These are phyloP conservation scores for Colletotrichum lentis DNA, from an alignment of 2,329 filamentous ascomycete species.

Conservation along the genomic window DNA sequence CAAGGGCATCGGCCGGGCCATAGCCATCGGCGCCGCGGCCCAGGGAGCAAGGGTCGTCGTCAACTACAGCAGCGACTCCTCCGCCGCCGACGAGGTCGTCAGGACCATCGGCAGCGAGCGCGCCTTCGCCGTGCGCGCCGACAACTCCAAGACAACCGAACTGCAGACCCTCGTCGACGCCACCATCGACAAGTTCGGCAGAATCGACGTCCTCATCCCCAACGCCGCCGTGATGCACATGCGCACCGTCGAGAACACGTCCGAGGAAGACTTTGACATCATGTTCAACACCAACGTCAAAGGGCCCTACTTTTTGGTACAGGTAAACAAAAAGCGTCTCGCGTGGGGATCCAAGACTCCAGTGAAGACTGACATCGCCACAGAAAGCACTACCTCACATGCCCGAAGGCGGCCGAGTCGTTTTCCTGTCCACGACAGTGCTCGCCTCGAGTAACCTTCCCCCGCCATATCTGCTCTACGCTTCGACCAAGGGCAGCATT, in stretches of 20 bases:
- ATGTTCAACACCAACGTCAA: slow-evolving; percentile 64
- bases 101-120: slow-evolving; percentile 56
- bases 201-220: slow-evolving; percentile 66
- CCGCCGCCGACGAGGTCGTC: slow-evolving; percentile 59
- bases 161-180: slow-evolving; percentile 59
- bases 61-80: slow-evolving; percentile 60
- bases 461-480: slow-evolving; percentile 61
- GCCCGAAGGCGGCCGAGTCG: slow-evolving; percentile 55
- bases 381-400: slow-evolving; percentile 63
- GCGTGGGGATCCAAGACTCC: not conserved
- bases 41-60: slow-evolving; percentile 66
- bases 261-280: slow-evolving; percentile 60
- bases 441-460: slow-evolving; percentile 50
- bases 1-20: slow-evolving; percentile 68
- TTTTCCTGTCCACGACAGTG: slow-evolving; percentile 60
- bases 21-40: slow-evolving; percentile 64
- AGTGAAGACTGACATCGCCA: not conserved
- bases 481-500: slow-evolving; percentile 65
- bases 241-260: slow-evolving; percentile 58
- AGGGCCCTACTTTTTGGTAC: slow-evolving; percentile 62
- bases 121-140: slow-evolving; percentile 63
- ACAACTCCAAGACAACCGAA: slow-evolving; percentile 57
- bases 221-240: slow-evolving; percentile 63
- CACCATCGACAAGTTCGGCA: slow-evolving; percentile 59
- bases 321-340: slow-evolving; percentile 43